Conservation (phyloP, 768 basidiomycete species). For the Trametes coccinea region DNA sequence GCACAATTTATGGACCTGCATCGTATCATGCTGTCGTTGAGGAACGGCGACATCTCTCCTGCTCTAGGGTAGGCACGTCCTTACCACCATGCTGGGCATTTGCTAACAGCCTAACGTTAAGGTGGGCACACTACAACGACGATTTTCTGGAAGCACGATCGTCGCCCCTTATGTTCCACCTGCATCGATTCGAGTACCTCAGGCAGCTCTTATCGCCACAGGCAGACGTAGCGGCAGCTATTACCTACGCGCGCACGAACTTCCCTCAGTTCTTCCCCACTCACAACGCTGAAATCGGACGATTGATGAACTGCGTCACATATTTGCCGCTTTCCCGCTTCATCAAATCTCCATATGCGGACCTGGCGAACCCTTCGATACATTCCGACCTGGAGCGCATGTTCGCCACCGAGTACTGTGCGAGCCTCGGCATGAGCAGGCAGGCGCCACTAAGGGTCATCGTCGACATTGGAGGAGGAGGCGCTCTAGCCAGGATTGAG, state of each 20-base stretch:
- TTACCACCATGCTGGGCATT: not conserved
- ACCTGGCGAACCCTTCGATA: constrained; percentile 68
- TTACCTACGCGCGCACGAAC: constrained; percentile 72
- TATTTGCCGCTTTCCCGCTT: constrained; percentile 72
- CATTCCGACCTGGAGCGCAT: constrained; percentile 79
- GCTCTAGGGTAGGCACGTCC: constrained; percentile 67
- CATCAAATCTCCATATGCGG: constrained; percentile 70
- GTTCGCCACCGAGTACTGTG: constrained; percentile 90
- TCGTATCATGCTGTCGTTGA: constrained; percentile 66
- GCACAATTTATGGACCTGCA: constrained; percentile 70
- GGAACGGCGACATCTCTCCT: constrained; percentile 63
- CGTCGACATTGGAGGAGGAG: constrained; percentile 90
- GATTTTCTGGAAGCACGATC: constrained; percentile 64
- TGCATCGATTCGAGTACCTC: constrained; percentile 90
- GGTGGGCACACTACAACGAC: constrained; percentile 76
- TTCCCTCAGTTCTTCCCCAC: constrained; percentile 63
- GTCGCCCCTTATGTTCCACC: constrained; percentile 84
- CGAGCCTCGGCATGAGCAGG: constrained; percentile 82
- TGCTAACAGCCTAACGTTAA: constrained; percentile 33
- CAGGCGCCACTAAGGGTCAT: constrained; percentile 87
- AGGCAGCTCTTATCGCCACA: constrained; percentile 67
- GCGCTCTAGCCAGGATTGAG: constrained; percentile 88
- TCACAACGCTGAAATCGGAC: constrained; percentile 63
- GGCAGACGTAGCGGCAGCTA: constrained; percentile 56
- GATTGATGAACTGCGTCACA: constrained; percentile 66